These are phyloP conservation scores for Solanum verrucosum DNA, from an alignment of 257 asterid genomes.

Conservation along the genomic window DNA sequence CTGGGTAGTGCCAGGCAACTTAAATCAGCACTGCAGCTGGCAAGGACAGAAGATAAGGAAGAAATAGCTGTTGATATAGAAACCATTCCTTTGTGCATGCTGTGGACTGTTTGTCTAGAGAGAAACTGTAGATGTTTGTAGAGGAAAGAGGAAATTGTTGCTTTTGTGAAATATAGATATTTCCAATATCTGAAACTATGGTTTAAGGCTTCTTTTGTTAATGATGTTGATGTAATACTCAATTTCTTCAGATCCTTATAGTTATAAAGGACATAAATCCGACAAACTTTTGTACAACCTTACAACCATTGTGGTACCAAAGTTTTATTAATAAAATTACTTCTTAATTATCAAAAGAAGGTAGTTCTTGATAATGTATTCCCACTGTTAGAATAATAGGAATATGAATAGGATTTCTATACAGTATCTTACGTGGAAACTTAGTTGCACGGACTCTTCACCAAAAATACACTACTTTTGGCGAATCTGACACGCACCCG, in stretches of 20 bases:
- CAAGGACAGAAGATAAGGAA: neutral
- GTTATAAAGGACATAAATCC: neutral
- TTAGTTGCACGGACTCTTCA: too few relatives aligned
- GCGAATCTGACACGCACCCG: too few relatives aligned
- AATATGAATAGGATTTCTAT: too few relatives aligned
- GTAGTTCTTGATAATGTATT: too few relatives aligned
- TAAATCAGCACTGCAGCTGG: neutral
- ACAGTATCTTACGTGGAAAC: too few relatives aligned
- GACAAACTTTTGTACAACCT: neutral
- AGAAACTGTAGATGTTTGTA: neutral
- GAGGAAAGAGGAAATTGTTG: neutral
- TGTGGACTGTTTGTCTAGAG: neutral
- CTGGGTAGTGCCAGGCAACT: neutral
- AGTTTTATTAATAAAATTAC: neutral
- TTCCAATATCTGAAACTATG: neutral
- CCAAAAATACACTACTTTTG: too few relatives aligned
- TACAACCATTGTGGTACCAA: neutral
- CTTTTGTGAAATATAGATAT: neutral
- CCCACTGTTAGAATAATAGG: too few relatives aligned
- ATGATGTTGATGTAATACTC: neutral
- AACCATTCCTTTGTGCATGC: neutral
- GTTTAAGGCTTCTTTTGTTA: neutral
- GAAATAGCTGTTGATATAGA: neutral
- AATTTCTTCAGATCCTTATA: neutral
- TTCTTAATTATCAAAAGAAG: neutral